These are phyloP conservation scores for Colletotrichum siamense DNA, from an alignment of 2,329 filamentous ascomycete genomes.

Conservation along the genomic window DNA sequence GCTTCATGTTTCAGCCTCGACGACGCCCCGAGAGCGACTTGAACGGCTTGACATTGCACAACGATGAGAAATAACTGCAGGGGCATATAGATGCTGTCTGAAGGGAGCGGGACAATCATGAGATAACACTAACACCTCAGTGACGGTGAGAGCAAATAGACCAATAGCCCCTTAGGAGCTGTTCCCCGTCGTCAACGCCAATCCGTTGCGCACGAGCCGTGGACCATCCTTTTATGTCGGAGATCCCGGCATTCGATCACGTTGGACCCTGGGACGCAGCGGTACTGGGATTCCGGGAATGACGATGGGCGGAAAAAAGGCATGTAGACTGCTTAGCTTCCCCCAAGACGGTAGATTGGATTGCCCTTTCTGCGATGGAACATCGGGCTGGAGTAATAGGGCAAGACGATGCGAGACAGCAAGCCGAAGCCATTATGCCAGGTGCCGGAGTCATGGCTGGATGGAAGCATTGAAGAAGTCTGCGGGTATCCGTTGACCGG, in stretches of 20 bases:
- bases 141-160: background rate
- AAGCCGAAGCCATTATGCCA: constrained; percentile 1
- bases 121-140: background rate
- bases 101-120: background rate
- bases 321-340: background rate
- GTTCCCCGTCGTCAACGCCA: background rate
- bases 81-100: background rate
- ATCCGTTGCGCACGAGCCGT: constrained; percentile 2
- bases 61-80: background rate
- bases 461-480: constrained; percentile 18
- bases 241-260: constrained; percentile 1
- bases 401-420: background rate
- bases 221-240: background rate
- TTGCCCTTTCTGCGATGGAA: background rate
- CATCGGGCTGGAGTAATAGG: background rate
- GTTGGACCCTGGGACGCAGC: background rate
- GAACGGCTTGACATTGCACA: background rate
- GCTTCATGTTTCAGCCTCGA: constrained; percentile 12
- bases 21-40: background rate
- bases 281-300: background rate
- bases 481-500: background rate
- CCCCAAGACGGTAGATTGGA: background rate
- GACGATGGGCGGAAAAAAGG: constrained; percentile 5
- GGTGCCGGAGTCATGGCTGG: constrained; percentile 6
- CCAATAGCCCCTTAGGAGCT: background rate